Evolutionary conservation across 2,329 filamentous ascomycete genomes (phyloP), one percentile per base, ranked within the genome.

Genomic region (Cladosporium colombiae): DNA sequence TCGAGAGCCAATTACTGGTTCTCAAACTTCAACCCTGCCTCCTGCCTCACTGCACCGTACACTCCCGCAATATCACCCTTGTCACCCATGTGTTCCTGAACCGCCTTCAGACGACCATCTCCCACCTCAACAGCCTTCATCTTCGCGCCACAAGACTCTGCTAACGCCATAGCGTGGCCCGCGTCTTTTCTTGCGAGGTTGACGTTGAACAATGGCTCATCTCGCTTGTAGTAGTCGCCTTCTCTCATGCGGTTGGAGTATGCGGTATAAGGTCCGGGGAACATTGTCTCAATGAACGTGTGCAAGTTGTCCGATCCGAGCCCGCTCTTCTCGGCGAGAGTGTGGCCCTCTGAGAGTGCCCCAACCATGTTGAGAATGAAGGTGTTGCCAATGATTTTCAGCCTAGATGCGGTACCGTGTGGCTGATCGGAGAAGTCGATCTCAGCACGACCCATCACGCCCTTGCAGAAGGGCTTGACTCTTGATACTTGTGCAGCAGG

Each of bases 351-450:
- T 1, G 91, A 88, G 4, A 97, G 81, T 61, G 91, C 85, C 74
- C 93, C 89, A 27, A 93, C 86, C 85, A 93, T 93, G 80, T 91
- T 91, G 49, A 96, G 76, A 71, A 97, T 85, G 76, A 97, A 93
- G 0, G 90, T 91, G 78, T 97, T 97, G 65, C 93, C 93, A 11
- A 96, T 84, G 23, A 97, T 82, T 79, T 97, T 95, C 57, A 96
- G 82, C 55, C 87, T 85, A 1, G 88, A 85, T 5, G 92, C 88
- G 62, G 87, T 86, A 62, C 89, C 86, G 58, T 89, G 88, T 0
- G 89, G 85, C 77, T 91, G 85, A 69, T 85, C 87, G 53, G 84
- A 83, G 77, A 92, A 89, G 75, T 94, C 87, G 67, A 96, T 88
- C 69, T 88, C 86, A 1, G 83, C 85, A 37, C 86, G 84, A 2